A percentile compares a stretch with the other conserved stretches of the same genome.
These are phyloP conservation scores for Phytophthora cactorum DNA, from an alignment of 352 stramenopile species.

Conservation along the genomic window DNA sequence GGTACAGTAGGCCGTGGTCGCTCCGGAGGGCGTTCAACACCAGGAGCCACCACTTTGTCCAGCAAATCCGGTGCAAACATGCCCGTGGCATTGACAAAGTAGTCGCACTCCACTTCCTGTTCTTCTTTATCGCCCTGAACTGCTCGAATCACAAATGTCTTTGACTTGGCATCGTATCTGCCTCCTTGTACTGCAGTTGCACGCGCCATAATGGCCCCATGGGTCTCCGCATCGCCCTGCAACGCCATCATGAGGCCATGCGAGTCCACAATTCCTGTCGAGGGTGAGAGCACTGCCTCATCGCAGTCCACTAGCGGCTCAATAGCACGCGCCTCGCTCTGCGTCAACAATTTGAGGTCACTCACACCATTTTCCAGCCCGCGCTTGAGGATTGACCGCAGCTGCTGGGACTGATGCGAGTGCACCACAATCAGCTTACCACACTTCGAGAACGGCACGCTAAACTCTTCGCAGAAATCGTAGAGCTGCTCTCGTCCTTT, in stretches of 20 bases:
- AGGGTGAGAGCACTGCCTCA: conserved; percentile 92
- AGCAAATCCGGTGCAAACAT: conserved; percentile 72
- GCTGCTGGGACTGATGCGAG: conserved; percentile 46
- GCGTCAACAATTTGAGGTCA: conserved; percentile 59
- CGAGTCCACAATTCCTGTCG: conserved; percentile 96
- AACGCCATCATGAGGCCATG: conserved; percentile 92
- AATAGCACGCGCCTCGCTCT: conserved; percentile 43
- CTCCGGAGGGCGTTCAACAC: background rate
- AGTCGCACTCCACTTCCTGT: conserved; percentile 87
- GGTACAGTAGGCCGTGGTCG: conserved; percentile 41
- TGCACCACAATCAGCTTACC: conserved; percentile 97
- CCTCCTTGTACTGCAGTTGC: conserved; percentile 64
- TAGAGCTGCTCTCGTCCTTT: conserved; percentile 91
- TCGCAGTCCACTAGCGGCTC: conserved; percentile 69
- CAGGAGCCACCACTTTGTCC: conserved; percentile 33
- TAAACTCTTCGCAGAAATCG: conserved; percentile 88
- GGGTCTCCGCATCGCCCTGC: conserved; percentile 89
- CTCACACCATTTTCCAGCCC: conserved; percentile 62
- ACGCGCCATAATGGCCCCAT: conserved; percentile 86
- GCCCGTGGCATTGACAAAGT: conserved; percentile 93
- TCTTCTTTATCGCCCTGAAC: conserved; percentile 42
- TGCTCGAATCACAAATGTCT: conserved; percentile 45
- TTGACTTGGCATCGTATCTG: conserved; percentile 33
- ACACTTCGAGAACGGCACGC: conserved; percentile 84
- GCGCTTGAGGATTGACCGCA: conserved; percentile 45